phyloP scores from a whole-genome alignment of 2,329 filamentous ascomycete genomes.

The Leptoxyphium fumago region DNA sequence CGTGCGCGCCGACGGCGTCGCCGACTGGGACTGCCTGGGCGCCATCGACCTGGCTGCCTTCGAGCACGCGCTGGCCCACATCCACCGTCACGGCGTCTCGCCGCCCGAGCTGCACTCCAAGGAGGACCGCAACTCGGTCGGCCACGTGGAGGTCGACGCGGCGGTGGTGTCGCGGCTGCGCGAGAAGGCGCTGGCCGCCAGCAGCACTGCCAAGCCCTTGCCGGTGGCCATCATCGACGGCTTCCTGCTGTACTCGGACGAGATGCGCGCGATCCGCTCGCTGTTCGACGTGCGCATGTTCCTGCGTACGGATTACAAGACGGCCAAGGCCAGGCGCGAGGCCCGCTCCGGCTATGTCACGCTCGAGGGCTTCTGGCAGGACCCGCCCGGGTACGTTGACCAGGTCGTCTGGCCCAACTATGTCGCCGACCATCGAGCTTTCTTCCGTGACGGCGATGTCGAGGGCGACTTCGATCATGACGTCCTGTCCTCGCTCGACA shows the following conservation, averaged over 20 bases:
- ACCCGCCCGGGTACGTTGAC: constrained; percentile 89
- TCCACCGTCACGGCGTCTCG: constrained; percentile 52
- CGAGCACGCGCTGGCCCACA: constrained; percentile 50
- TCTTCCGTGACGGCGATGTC: constrained; percentile 59
- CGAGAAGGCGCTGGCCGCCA: constrained; percentile 7
- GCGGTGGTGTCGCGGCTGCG: constrained; percentile 16
- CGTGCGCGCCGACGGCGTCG: constrained; percentile 37
- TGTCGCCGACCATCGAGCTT: constrained; percentile 61
- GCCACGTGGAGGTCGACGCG: constrained; percentile 25
- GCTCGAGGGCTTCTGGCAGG: constrained; percentile 77
- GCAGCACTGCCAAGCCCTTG: constrained; percentile 2
- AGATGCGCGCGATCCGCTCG: constrained; percentile 36
- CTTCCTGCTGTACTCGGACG: constrained; percentile 65
- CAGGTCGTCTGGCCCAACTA: constrained; percentile 95
- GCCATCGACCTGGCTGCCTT: constrained; percentile 60
- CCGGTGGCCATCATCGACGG: constrained; percentile 67
- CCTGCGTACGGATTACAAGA: constrained; percentile 51
- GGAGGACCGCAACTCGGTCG: constrained; percentile 42
- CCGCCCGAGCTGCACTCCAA: constrained; percentile 39
- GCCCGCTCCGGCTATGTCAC: constrained; percentile 65
- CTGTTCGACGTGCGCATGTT: constrained; percentile 66
- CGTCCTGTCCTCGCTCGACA: constrained; percentile 18
- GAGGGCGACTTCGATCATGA: constrained; percentile 38
- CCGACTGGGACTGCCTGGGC: constrained; percentile 86
- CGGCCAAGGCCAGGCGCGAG: constrained; percentile 50